A percentile compares a stretch with the other conserved stretches of the same genome.
Evolutionary conservation across 345 rosid genomes (phyloP).

Genomic region (Citrus australasica): DNA sequence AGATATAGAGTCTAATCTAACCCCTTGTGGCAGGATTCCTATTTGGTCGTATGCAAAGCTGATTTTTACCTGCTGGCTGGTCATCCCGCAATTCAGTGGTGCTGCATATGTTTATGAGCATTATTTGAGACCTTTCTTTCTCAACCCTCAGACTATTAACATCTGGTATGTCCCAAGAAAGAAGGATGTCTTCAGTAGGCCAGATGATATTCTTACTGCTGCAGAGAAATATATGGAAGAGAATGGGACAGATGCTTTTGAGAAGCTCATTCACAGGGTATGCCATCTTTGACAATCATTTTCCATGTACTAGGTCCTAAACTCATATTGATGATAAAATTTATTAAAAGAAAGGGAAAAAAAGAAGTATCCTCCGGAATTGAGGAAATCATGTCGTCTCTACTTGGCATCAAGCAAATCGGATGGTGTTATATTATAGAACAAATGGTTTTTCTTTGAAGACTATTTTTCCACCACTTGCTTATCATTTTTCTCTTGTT

Average conservation of each 20-base stretch:
- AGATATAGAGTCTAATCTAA: neutral
- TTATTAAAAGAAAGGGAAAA: too few relatives aligned
- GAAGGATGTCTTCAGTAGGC: slow-evolving; percentile 56
- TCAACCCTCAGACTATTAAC: slow-evolving; percentile 73
- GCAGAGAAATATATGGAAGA: slow-evolving; percentile 83
- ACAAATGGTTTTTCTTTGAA: too few relatives aligned
- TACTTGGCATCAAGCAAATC: neutral
- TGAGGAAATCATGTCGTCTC: neutral
- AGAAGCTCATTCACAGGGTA: slow-evolving; percentile 77
- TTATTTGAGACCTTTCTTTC: slow-evolving; percentile 68
- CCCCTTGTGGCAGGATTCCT: slow-evolving; percentile 63
- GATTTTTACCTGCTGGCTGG: slow-evolving; percentile 89
- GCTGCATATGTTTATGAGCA: slow-evolving; percentile 94
- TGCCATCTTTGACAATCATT: neutral
- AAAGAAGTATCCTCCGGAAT: neutral
- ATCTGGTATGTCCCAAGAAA: slow-evolving; percentile 93
- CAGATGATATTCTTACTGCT: slow-evolving; percentile 78
- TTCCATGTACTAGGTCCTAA: neutral
- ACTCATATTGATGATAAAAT: neutral
- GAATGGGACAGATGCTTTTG: slow-evolving; percentile 88
- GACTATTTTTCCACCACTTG: neutral
- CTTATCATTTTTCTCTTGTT: neutral
- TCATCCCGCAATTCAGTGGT: slow-evolving; percentile 89
- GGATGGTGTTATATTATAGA: neutral
- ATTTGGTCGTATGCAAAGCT: slow-evolving; percentile 84